Base-by-base conservation (phyloP, 768 basidiomycete species). In the Trametes cingulata region DNA sequence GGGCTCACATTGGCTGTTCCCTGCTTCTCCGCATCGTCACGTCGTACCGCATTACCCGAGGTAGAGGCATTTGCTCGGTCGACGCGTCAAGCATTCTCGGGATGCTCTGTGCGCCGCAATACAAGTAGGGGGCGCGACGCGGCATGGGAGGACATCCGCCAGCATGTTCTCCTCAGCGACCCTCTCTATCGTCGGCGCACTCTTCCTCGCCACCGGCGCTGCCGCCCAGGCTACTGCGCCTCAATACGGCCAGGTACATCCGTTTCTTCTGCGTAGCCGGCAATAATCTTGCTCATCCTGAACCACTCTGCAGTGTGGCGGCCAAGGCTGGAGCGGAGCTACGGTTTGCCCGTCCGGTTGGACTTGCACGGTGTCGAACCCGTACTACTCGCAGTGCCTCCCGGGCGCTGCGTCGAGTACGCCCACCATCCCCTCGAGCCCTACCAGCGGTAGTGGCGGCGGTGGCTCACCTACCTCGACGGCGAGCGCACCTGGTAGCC, bases 361-460 rank as follows among this genome's bases (percentile, higher is more conserved):
- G 74, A 69, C 72, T 7, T 84, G 83, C 70, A 78, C 72, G 2
- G 68, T 69, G 43, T 69, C 75, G 8, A 83, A 81, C 65, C 63
- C 71, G 10, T 84, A 76, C 59, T 84, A 83, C 68, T 83, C 78
- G 3, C 83, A 84, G 65, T 85, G 83, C 65, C 75, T 85, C 37
- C 80, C 77, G n/a, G 79, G 78, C 36, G 70, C 75, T 1, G 63
- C 74, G 6, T 68, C 73, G 6, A 58, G 63, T 6, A 43, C 65
- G 13, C 68, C 68, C 14, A 51, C 68, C 6, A 57, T 67, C 4
- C 62, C 66, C 15, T 47, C 65, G 14, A 20, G 29, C 15, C 33
- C 55, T 0, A 55, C 47, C 51, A 33, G 51, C 10, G 62, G 40
- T 52, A 68, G 60, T 15, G 60, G 57, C 12, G 61, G 45, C 53